Base-by-base conservation (phyloP, 306 rosid species). In the Dryas alaskensis region DNA sequence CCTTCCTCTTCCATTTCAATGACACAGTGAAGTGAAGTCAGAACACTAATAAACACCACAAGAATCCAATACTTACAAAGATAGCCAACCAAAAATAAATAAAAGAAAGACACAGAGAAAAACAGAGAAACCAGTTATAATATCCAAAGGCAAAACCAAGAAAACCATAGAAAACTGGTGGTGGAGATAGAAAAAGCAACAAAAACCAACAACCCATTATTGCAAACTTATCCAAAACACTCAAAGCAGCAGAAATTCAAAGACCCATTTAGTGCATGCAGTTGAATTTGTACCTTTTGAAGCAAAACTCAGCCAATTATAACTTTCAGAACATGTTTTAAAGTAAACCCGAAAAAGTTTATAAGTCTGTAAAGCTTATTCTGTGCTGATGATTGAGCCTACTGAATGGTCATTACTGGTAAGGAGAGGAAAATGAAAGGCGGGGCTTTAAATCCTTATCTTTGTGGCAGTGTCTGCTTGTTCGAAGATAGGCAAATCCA, bases 361-460 rank as follows among this genome's bases (percentile, higher is more conserved):
- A 22, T 0, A 66, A 70, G 77, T 69, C 72, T 27, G 12, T 46
- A 76, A 79, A 81, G 86, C 59, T 70, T 8, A 50, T 63, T 80
- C 63, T 60, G n/a, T 4, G 75, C 72, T 19, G 82, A 68, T 27
- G 89, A 85, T 70, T 79, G 80, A 81, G 84, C 50, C 43, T 48
- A 12, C 6, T 43, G 48, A 48, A 10, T 48, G 62, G 72, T 70
- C 54, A 75, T 68, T 44, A 69, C 61, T 27, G 82, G 73, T 60
- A 73, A 77, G 83, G 70, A 75, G 86, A 81, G 84, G 90, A 88
- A 83, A 90, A 90, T 84, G 97, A 86, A 88, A 76, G 97, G 98
- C 75, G 92, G 85, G 75, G 86, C 88, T 87, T 84, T 72, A 81
- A 87, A 87, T 89, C 92, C 98, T 93, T 93, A 93, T 93, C 97